Percentiles rank a stretch among this genome's conserved stretches.
Evolutionary conservation across 352 stramenopile species (phyloP).

Genomic region (Pseudoperonospora humuli): DNA sequence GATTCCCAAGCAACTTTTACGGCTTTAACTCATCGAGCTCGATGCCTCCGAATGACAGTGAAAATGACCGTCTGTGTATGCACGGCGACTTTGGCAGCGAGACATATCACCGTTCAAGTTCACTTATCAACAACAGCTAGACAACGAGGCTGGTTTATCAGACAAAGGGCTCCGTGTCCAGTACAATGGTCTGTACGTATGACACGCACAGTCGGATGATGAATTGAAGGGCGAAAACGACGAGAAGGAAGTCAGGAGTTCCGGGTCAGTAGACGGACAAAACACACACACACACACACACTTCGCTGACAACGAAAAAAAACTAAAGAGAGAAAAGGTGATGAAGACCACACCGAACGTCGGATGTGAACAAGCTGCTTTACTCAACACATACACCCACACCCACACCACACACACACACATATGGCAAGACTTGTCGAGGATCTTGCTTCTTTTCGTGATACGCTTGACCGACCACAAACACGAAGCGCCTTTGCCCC

Average conservation of each 20-base stretch:
- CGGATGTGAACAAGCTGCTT: conserved; percentile 1
- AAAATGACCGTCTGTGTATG: conserved; percentile 21
- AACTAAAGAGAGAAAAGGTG: conserved; percentile 4
- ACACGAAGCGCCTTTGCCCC: conserved; percentile 19
- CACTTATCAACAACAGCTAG: conserved; percentile 45
- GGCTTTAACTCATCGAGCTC: conserved; percentile 20
- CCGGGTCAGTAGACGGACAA: conserved; percentile 12
- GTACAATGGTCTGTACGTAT: background rate
- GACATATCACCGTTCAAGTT: conserved; percentile 33
- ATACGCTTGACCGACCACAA: conserved; percentile 16
- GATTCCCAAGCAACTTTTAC: conserved; percentile 31
- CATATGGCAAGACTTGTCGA: conserved; percentile 7
- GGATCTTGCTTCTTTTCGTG: conserved; percentile 4
- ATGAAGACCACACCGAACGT: conserved; percentile 6
- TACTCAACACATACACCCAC: too few species aligned
- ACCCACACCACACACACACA: conserved; percentile 20
- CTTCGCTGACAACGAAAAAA: conserved; percentile 15
- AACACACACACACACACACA: conserved; percentile 16
- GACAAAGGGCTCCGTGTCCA: background rate
- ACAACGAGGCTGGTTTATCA: background rate
- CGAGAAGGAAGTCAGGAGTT: conserved; percentile 12
- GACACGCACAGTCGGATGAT: conserved; percentile 15
- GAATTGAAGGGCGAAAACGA: conserved; percentile 5
- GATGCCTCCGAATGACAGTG: conserved; percentile 22
- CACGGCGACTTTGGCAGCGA: conserved; percentile 28